Percentiles rank a stretch among this genome's conserved stretches.
Conservation (phyloP, 441 rosid genomes). For the Raphanus hybrid region DNA sequence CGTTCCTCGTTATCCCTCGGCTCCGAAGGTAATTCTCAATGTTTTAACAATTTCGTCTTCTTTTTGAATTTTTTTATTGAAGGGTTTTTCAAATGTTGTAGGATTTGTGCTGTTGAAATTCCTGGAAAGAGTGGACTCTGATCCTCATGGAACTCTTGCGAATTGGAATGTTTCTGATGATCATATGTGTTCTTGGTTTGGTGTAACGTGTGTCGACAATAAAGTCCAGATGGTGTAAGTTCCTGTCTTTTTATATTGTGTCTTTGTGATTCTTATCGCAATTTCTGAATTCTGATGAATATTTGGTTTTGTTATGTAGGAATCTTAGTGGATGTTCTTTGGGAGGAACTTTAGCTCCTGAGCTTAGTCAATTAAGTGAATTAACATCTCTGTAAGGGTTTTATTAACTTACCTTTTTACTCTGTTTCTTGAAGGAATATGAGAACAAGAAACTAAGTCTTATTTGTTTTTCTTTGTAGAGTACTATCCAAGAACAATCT, state of each 20-base stretch:
- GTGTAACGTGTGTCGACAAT: constrained; percentile 61
- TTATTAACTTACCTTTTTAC: constrained; percentile 8
- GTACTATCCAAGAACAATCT: constrained; percentile 58
- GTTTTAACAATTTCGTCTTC: neutral
- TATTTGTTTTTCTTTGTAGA: constrained; percentile 37
- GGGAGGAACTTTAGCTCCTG: constrained; percentile 70
- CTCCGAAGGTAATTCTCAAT: constrained; percentile 55
- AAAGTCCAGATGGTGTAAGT: constrained; percentile 78
- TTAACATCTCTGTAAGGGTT: constrained; percentile 72
- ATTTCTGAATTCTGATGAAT: constrained; percentile 16
- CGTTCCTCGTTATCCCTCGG: constrained; percentile 55
- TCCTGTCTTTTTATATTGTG: neutral
- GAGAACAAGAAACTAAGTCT: constrained; percentile 23
- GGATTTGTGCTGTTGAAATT: constrained; percentile 68
- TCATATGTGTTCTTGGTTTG: constrained; percentile 70
- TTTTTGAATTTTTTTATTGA: constrained; percentile 5
- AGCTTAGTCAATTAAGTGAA: constrained; percentile 63
- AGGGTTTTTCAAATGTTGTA: constrained; percentile 42
- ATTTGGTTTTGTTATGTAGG: constrained; percentile 45
- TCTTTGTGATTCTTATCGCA: neutral
- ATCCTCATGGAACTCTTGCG: constrained; percentile 62
- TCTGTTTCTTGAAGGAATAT: constrained; percentile 17
- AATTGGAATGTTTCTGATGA: constrained; percentile 62
- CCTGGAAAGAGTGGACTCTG: constrained; percentile 55
- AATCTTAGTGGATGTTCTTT: constrained; percentile 61